phyloP scores from a whole-genome alignment of 2,329 filamentous ascomycete species.

The Apiospora sp. region DNA sequence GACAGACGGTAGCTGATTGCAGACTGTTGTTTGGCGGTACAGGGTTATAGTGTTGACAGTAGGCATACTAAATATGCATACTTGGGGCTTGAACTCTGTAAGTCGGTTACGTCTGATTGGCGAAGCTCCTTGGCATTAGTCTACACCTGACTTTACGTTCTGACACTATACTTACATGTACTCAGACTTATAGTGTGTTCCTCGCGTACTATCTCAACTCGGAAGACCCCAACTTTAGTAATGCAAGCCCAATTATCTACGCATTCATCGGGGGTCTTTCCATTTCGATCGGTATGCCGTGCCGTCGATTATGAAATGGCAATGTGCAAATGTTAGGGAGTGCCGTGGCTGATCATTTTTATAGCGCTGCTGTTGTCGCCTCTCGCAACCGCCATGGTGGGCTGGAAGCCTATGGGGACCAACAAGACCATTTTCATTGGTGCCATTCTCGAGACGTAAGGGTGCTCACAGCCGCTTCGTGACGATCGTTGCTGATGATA shows the following conservation, averaged over 20 bases:
- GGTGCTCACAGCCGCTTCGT: neutral
- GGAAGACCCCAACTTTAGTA: constrained; percentile 61
- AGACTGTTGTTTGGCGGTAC: constrained; percentile 24
- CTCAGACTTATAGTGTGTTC: constrained; percentile 63
- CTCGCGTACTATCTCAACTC: constrained; percentile 64
- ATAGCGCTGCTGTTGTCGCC: constrained; percentile 73
- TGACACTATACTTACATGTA: neutral
- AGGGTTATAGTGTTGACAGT: constrained; percentile 63
- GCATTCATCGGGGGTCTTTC: constrained; percentile 81
- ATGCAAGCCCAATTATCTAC: constrained; percentile 70
- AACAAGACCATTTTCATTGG: constrained; percentile 70
- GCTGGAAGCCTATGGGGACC: constrained; percentile 70
- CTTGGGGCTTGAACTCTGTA: constrained; percentile 77
- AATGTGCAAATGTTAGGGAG: neutral
- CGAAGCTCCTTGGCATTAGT: neutral
- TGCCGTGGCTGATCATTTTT: constrained; percentile 33
- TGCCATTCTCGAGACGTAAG: constrained; percentile 65
- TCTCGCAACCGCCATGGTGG: constrained; percentile 61
- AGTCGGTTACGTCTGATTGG: constrained; percentile 38
- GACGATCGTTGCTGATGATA: neutral
- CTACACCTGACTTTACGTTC: neutral
- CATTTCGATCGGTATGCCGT: constrained; percentile 58
- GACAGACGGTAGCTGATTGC: neutral
- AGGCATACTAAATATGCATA: constrained; percentile 71
- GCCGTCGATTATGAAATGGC: neutral